Evolutionary conservation across 106 monocot species (phyloP), one percentile per base, ranked within the genome.

Genomic region (Gastrodia elata): DNA sequence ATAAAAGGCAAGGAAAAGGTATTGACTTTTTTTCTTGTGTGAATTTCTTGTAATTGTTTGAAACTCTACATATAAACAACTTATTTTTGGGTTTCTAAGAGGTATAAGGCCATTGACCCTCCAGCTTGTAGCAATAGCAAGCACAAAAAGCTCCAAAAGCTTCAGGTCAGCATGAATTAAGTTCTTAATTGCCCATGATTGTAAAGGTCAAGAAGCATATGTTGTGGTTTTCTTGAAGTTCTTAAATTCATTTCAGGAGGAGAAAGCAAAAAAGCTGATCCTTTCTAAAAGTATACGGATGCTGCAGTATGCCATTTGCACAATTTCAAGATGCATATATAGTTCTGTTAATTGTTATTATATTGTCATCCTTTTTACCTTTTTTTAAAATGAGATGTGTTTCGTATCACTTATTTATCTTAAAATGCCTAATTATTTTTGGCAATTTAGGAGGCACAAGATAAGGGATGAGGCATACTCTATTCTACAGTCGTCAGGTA

Each of bases 401-500:
- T 67, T 67, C 2, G 10, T 18, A n/a, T n/a, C n/a, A n/a, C 6
- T 67, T 38, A 32, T 37, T 8, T n/a, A 38, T 37, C 6, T 38
- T 67, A 38, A 65, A 67, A 67, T 20, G n/a, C 5, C 3, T 5
- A 37, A 33, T 25, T 67, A 28, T 24, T 52, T 25, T 59, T 27
- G 67, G 32, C 32, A 68, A 6, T 33, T 74, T 39, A 98, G 97
- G 97, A 86, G 88, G 57, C 64, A 85, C 65, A 93, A 84, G 68
- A 83, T 98, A 65, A 58, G 33, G 35, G 93, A 98, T 71, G 74
- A 76, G 71, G 88, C 83, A 48, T 77, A 82, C 73, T 77, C 85
- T 67, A 70, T 98, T 70, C 67, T 98, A 28, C 79, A 75, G 71
- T 88, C 93, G 70, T 98, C 93, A 10, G 91, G 93, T n/a, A 98